These are phyloP conservation scores for Butyriboletus loyo DNA, from an alignment of 768 basidiomycete genomes.

Conservation along the genomic window DNA sequence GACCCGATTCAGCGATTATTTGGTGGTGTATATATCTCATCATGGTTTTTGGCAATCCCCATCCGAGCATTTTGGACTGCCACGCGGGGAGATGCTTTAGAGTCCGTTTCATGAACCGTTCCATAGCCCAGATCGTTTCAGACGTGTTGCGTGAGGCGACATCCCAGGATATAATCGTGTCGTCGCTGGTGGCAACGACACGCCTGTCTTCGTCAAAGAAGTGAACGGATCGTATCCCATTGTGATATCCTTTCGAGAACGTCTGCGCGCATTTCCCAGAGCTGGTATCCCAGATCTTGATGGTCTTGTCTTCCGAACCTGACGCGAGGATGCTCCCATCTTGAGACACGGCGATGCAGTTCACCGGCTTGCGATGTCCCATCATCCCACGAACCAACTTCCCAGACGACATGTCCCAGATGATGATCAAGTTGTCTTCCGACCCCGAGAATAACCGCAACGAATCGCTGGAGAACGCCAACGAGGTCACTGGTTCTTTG, in stretches of 20 bases:
- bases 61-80: constrained; percentile 6
- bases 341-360: constrained; percentile 19
- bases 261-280: constrained; percentile 16
- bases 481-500: constrained; percentile 13
- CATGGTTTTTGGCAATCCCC: not conserved
- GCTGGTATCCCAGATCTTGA: constrained; percentile 22
- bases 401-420: constrained; percentile 22
- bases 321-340: constrained; percentile 17
- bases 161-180: constrained; percentile 7
- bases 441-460: constrained; percentile 21
- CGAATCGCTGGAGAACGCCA: constrained; percentile 24
- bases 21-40: not conserved
- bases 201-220: constrained; percentile 11
- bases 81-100: not conserved
- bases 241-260: constrained; percentile 13
- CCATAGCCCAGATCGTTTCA: not conserved
- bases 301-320: constrained; percentile 24
- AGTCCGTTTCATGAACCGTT: not conserved
- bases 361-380: constrained; percentile 18
- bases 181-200: constrained; percentile 9
- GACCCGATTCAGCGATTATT: no score
- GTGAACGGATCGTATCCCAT: constrained; percentile 11
- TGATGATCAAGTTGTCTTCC: constrained; percentile 19
- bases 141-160: constrained; percentile 1
- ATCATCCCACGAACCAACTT: constrained; percentile 15